phyloP scores from a whole-genome alignment of 306 rosid genomes.

The Trifolium pratense region DNA sequence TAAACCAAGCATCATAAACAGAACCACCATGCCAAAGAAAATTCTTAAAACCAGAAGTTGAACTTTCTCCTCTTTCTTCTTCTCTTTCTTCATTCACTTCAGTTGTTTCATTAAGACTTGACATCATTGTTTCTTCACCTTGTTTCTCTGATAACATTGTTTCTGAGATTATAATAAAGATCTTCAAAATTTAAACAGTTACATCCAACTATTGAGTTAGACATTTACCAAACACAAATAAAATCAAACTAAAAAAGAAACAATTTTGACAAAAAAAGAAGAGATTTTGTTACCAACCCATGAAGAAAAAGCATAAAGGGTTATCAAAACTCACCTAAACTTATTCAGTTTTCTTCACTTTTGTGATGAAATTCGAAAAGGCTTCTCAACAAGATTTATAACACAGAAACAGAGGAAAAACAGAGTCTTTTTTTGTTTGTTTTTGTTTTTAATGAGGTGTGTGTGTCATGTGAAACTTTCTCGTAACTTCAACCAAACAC shows the following conservation, averaged over 20 bases:
- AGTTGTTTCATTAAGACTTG: conserved; percentile 51
- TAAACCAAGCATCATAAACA: conserved; percentile 95
- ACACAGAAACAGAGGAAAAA: conserved; percentile 39
- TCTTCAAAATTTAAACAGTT: conserved; percentile 45
- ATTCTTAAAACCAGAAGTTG: conserved; percentile 55
- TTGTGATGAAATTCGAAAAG: conserved; percentile 31
- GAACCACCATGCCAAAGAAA: conserved; percentile 97
- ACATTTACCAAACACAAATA: conserved; percentile 39
- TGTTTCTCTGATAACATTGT: conserved; percentile 70
- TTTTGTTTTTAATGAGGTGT: not conserved
- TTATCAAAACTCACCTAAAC: conserved; percentile 34
- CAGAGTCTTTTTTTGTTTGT: conserved; percentile 13
- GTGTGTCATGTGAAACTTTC: conserved; percentile 41
- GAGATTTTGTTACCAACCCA: conserved; percentile 43
- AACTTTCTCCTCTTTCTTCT: conserved; percentile 51
- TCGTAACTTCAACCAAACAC: conserved; percentile 24
- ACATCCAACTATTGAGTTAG: conserved; percentile 11
- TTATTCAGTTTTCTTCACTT: conserved; percentile 15
- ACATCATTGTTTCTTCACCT: conserved; percentile 71
- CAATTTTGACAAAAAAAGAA: not conserved
- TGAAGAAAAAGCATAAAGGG: not conserved
- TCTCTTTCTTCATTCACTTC: conserved; percentile 59
- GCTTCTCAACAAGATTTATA: conserved; percentile 32
- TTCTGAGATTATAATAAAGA: conserved; percentile 35
- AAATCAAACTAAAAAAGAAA: conserved; percentile 5